Evolutionary conservation across 1,284 basidiomycete species (phyloP).

Genomic region (Neolentinus lepideus): DNA sequence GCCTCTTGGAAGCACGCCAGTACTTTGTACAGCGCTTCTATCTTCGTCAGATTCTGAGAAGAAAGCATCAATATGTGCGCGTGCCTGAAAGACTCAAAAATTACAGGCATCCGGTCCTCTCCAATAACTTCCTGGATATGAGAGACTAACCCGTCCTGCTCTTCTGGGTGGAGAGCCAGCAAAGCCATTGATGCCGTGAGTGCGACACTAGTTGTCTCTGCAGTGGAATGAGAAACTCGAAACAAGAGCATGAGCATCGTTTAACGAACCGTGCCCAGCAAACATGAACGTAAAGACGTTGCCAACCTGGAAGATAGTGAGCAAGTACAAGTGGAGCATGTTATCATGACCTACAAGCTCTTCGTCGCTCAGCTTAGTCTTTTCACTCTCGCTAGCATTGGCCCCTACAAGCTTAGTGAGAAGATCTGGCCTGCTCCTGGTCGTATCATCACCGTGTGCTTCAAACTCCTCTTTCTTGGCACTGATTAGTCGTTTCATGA

Average conservation of each 20-base stretch:
- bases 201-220: constrained; percentile 29
- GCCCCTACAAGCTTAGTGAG: constrained; percentile 9
- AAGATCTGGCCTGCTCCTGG: constrained; percentile 3
- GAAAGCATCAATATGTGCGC: neutral
- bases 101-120: constrained; percentile 2
- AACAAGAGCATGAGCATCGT: neutral
- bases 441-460: constrained; percentile 1
- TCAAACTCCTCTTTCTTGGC: neutral
- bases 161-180: constrained; percentile 29
- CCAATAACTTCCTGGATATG: constrained; percentile 17
- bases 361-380: constrained; percentile 6
- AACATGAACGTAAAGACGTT: constrained; percentile 12
- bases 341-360: constrained; percentile 8
- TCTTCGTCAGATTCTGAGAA: neutral
- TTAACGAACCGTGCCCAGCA: constrained; percentile 10
- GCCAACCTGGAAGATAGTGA: constrained; percentile 5
- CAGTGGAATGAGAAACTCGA: neutral
- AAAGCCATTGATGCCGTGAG: constrained; percentile 26
- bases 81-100: neutral
- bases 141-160: constrained; percentile 28
- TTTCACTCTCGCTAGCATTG: constrained; percentile 7
- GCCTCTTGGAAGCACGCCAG: neutral
- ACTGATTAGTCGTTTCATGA: constrained; percentile 2
- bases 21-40: neutral
- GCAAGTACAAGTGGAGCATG: neutral